phyloP scores from a whole-genome alignment of 345 rosid species.

The Barbarea vulgaris region DNA sequence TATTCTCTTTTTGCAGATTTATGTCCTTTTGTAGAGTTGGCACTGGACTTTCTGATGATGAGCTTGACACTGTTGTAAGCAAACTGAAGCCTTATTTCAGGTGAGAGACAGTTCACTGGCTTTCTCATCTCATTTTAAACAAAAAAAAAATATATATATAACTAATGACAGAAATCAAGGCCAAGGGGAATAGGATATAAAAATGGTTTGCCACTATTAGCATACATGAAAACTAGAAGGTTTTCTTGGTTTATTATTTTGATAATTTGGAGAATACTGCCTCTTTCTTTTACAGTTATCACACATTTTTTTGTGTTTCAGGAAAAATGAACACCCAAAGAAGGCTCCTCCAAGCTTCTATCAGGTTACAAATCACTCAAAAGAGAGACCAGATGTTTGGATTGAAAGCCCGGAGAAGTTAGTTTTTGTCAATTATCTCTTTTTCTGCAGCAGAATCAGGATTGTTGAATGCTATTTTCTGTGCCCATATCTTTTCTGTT shows the following conservation, averaged over 20 bases:
- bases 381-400: constrained; percentile 99
- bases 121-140: constrained; percentile 2
- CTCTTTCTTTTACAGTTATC: not conserved
- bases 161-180: constrained; percentile 13
- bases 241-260: not conserved
- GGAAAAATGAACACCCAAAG: constrained; percentile 89
- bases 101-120: constrained; percentile 40
- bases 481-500: constrained; percentile 18
- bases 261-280: not conserved
- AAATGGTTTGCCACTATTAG: not conserved
- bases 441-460: constrained; percentile 6
- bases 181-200: not conserved
- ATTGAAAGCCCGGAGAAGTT: constrained; percentile 96
- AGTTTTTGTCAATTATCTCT: constrained; percentile 31
- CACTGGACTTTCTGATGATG: constrained; percentile 88
- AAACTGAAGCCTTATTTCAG: constrained; percentile 95
- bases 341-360: constrained; percentile 81
- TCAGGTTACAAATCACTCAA: constrained; percentile 81
- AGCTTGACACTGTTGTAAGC: constrained; percentile 70
- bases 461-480: not conserved
- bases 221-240: constrained; percentile 2
- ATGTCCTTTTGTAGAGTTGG: constrained; percentile 96
- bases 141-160: not conserved
- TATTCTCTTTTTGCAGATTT: constrained; percentile 62
- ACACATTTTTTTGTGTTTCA: constrained; percentile 25